Base-by-base conservation (phyloP, 495 filamentous ascomycete genomes). In the Talaromyces borbonicus region DNA sequence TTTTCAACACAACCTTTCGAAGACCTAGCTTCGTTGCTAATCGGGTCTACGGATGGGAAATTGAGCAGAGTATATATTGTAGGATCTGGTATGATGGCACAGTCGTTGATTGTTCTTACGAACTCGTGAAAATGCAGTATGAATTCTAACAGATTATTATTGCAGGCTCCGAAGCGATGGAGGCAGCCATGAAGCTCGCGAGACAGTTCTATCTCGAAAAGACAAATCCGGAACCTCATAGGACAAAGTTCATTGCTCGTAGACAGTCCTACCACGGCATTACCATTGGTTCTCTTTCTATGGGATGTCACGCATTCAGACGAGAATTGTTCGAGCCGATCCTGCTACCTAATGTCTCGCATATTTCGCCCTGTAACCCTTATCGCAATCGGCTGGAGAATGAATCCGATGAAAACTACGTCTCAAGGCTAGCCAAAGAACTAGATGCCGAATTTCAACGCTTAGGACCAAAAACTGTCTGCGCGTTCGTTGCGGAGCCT, bases 401-500 rank as follows among this genome's bases (percentile, higher is more conserved):
- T 6, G 73, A 80, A 33, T 63, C 70, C 1, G 67, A 73, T 43
- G 61, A 26, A 4, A 59, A 68, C 11, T 80, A 76, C 43, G 79
- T 87, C 6, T 53, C 58, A 2, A 70, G 83, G 55, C 69, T 84
- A 43, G 74, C 71, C 0, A 56, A 71, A 7, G 86, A 93, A 53
- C 62, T 94, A 2, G 85, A 90, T 26, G 74, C 71, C 2, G 83
- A 88, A 51, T 90, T 95, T 53, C 68, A 78, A 49, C 67, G 74
- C 20, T 67, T 89, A 2, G 87, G 84, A 0, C 78, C 84, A 0
- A 67, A 81, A 2, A 87, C 65, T 2, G 85, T 92, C 7, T 81
- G 77, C 49, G 88, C 83, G 2, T 89, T 92, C 50, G 65, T 92
- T 24, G 79, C 79, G 1, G 87, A 93, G 55, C 79, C 86, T 1